A percentile compares a stretch with the other conserved stretches of the same genome.
Evolutionary conservation across 495 filamentous ascomycete species (phyloP).

Genomic region (Tuber microsphaerosporum): DNA sequence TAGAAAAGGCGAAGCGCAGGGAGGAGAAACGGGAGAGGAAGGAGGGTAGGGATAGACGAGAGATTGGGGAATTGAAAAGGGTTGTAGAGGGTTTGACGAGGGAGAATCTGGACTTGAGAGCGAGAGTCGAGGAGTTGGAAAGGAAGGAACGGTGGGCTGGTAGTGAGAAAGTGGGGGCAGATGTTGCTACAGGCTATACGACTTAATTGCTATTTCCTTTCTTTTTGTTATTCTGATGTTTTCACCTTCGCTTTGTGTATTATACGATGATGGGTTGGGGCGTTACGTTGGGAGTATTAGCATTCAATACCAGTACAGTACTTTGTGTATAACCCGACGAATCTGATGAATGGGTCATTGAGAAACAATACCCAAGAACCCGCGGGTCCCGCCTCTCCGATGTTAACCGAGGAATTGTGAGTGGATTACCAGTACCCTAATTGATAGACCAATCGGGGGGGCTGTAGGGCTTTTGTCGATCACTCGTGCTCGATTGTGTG

Average conservation of each 20-base stretch:
- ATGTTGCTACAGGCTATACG: neutral
- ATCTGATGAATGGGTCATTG: neutral
- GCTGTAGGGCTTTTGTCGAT: neutral
- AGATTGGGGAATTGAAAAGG: conserved; percentile 51
- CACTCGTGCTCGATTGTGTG: neutral
- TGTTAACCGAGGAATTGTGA: neutral
- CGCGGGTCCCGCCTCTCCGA: neutral
- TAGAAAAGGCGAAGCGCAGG: conserved; percentile 56
- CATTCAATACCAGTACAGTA: neutral
- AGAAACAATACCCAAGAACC: neutral
- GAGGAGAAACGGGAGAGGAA: conserved; percentile 51
- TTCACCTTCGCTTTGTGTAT: neutral
- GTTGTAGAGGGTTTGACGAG: conserved; percentile 54
- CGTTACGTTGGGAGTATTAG: neutral
- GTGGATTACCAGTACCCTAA: neutral
- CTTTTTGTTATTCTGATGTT: neutral
- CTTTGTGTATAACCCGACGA: neutral
- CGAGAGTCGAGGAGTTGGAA: conserved; percentile 58
- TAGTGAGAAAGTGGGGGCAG: neutral
- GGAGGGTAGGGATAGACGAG: conserved; percentile 50
- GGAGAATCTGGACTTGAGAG: conserved; percentile 57
- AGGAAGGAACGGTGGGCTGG: conserved; percentile 44
- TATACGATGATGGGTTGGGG: neutral
- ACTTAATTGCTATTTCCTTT: neutral
- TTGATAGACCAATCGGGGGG: neutral